phyloP scores from a whole-genome alignment of 495 filamentous ascomycete genomes.

The Terfezia boudieri region DNA sequence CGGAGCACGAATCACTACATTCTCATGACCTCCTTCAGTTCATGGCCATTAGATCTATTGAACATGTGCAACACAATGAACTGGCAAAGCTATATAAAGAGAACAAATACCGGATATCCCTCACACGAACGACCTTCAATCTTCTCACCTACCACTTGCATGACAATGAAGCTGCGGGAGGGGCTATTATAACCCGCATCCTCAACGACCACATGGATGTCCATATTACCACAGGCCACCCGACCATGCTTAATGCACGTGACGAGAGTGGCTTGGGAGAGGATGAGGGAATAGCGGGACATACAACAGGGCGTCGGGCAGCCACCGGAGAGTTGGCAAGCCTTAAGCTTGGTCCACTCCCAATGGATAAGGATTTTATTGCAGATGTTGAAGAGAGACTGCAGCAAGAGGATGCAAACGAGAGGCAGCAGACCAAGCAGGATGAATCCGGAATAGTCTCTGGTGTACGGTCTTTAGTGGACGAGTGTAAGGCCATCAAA shows the following conservation, averaged over 20 bases:
- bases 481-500: conserved; percentile 40
- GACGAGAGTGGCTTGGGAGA: conserved; percentile 51
- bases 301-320: conserved; percentile 53
- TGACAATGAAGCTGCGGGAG: conserved; percentile 54
- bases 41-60: conserved; percentile 42
- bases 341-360: conserved; percentile 55
- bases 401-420: conserved; percentile 49
- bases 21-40: conserved; percentile 52
- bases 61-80: conserved; percentile 50
- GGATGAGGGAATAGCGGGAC: conserved; percentile 83
- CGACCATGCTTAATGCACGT: conserved; percentile 20
- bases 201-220: conserved; percentile 54
- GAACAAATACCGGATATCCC: conserved; percentile 68
- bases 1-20: conserved; percentile 50
- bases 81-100: conserved; percentile 53
- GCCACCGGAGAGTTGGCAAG: conserved; percentile 40
- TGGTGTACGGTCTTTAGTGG: conserved; percentile 3
- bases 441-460: conserved; percentile 32
- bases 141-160: conserved; percentile 76
- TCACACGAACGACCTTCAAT: conserved; percentile 56
- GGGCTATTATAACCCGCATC: conserved; percentile 47
- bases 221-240: conserved; percentile 41
- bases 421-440: conserved; percentile 57
- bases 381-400: conserved; percentile 66
- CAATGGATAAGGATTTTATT: conserved; percentile 54